Evolutionary conservation across 352 stramenopile species (phyloP), one percentile per base, ranked within the genome.

Genomic region (Phytophthora tentaculata): DNA sequence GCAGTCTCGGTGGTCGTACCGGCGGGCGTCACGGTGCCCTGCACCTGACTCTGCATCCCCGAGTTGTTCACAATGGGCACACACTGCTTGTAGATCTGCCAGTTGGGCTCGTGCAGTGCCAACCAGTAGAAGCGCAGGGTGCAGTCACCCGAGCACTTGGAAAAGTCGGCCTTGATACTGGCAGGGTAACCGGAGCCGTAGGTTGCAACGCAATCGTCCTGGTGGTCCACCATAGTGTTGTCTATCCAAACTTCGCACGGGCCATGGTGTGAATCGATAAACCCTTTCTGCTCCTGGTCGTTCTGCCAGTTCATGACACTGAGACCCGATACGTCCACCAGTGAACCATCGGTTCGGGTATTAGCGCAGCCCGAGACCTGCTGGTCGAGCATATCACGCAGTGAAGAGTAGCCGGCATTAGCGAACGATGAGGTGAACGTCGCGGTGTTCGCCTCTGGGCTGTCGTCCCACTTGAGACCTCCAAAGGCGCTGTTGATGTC

Each of bases 71-170:
- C n/a, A 23, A 79, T 47, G 24, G 69, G 62, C 1, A 67, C 73
- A 49, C 76, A 86, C 28, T 89, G 65, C 59, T 80, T 83, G 72
- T 89, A 84, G 5, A 81, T 62, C 56, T 89, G 79, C 81, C 81
- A 89, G 23, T 80, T 74, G 17, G 73, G 51, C 47, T 79, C 58
- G 52, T 88, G 79, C 44, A 89, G 24, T 35, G 80, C 76, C 47
- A 88, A 20, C 82, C 82, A 88, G 78, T 85, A 88, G 64, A 90
- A 90, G 13, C 51, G 73, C 44, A 92, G 76, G 17, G 49, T 69
- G 39, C 84, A 88, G 28, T 82, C 77, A 28, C 76, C 74, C 29
- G 41, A 73, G 65, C 81, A 92, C 1, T 65, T 59, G 9, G 76
- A 77, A 49, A 74, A 89, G 56, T 90, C 77, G 32, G 88, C 64